phyloP scores from a whole-genome alignment of 2,329 filamentous ascomycete genomes.

The Penicillium sp. region DNA sequence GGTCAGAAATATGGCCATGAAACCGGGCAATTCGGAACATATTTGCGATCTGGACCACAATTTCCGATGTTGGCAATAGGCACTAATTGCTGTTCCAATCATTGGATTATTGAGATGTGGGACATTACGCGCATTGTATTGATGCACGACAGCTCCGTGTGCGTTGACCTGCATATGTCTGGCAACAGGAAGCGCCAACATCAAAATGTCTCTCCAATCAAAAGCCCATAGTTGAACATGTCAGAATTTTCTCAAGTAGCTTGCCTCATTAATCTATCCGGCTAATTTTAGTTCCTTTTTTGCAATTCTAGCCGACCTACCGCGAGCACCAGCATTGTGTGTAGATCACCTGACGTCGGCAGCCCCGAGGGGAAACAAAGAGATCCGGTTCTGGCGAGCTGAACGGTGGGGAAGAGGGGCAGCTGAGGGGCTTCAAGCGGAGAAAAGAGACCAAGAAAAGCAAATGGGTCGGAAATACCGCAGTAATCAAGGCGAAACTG shows the following conservation, averaged over 20 bases:
- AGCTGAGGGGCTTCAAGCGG: conserved; percentile 14
- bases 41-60: neutral
- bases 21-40: neutral
- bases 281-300: neutral
- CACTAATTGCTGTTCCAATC: neutral
- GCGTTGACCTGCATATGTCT: conserved; percentile 4
- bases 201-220: conserved; percentile 4
- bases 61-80: neutral
- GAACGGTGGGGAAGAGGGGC: conserved; percentile 24
- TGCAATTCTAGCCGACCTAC: neutral
- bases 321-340: neutral
- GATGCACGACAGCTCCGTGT: neutral
- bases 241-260: neutral
- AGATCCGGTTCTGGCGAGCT: conserved; percentile 18
- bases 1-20: neutral
- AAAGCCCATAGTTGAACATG: neutral
- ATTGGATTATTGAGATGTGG: neutral
- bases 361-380: neutral
- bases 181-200: neutral
- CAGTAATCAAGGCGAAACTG: conserved; percentile 13
- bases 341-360: conserved; percentile 9
- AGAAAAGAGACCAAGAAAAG: conserved; percentile 11
- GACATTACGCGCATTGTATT: conserved; percentile 5
- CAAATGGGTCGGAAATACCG: conserved; percentile 16
- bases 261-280: neutral